These are phyloP conservation scores for Discostella stelligeroides DNA, from an alignment of 108 stramenopile species.

Conservation along the genomic window DNA sequence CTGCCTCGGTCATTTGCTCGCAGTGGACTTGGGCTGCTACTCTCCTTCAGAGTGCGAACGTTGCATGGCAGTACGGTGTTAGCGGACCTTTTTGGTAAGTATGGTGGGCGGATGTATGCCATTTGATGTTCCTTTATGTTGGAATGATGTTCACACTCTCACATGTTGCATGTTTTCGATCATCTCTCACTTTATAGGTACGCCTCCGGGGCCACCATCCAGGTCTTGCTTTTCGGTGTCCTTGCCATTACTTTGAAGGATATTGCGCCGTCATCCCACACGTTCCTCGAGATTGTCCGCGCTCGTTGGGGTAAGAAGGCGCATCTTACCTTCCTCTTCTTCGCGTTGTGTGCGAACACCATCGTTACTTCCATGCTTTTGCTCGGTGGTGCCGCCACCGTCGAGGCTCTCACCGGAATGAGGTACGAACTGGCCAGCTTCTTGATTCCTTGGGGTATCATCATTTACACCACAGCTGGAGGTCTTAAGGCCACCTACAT, in stretches of 20 bases:
- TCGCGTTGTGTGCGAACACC: slow-evolving; percentile 81
- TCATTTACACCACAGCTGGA: slow-evolving; percentile 89
- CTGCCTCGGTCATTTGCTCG: slow-evolving; percentile 88
- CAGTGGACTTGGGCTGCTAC: slow-evolving; percentile 97
- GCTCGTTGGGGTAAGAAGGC: slow-evolving; percentile 90
- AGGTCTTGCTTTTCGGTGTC: slow-evolving; percentile 92
- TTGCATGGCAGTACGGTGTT: slow-evolving; percentile 92
- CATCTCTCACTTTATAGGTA: slow-evolving; percentile 46
- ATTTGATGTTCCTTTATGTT: too few relatives aligned
- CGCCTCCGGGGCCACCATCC: slow-evolving; percentile 92
- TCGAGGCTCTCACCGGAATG: slow-evolving; percentile 89
- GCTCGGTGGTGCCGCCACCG: slow-evolving; percentile 93
- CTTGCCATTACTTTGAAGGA: slow-evolving; percentile 92
- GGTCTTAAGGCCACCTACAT: slow-evolving; percentile 94
- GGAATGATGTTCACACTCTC: too few relatives aligned
- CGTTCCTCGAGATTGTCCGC: slow-evolving; percentile 90
- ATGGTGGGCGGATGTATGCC: not conserved
- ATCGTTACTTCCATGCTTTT: slow-evolving; percentile 94
- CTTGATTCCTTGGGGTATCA: slow-evolving; percentile 93
- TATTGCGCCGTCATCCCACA: slow-evolving; percentile 89
- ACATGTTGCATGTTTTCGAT: not conserved
- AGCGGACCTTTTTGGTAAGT: slow-evolving; percentile 92
- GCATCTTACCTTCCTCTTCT: slow-evolving; percentile 92
- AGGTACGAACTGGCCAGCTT: slow-evolving; percentile 81
- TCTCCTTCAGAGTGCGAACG: slow-evolving; percentile 92